Evolutionary conservation across 2,329 filamentous ascomycete species (phyloP), one percentile per base, ranked within the genome.

Genomic region (Nemania abortiva): DNA sequence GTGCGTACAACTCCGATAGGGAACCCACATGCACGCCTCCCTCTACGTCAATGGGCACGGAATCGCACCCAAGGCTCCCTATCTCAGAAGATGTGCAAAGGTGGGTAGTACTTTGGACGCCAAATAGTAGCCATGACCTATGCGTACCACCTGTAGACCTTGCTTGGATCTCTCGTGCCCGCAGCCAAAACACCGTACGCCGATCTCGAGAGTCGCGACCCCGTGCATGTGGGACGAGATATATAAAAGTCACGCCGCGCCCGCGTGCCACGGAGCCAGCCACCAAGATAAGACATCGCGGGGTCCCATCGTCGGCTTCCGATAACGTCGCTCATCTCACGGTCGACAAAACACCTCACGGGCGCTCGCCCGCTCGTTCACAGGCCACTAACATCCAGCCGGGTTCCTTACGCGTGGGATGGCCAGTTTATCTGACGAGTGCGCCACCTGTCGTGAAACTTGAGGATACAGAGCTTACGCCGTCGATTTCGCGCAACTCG

Each of bases 241-340:
- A 47, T n/a, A n/a, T 2, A 47, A 45, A 45, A 47, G 39, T 47
- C 42, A 47, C 18, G 42, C 42, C 42, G 42, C 42, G 42, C 42
- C 18, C 18, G 42, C n/a, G 42, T 47, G 42, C 42, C 42, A 47
- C 42, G 42, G n/a, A 7, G n/a, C 42, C 22, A 47, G 42, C 42
- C 42, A 47, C 42, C n/a, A 20, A 47, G 42, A 47, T 47, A 47
- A 47, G 42, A 47, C 42, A 20, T 47, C 42, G 42, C 42, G 42
- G 42, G 42, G 42, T 18, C n/a, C n/a, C 42, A 47, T 45, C 39
- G 18, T 45, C 39, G 39, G 5, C 18, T 11, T 42, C 6, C n/a
- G 42, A 47, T 47, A 20, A 3, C 42, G 42, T 20, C 6, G 42
- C 18, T 15, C 5, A 18, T 1, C 18, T 47, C 42, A 6, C 42